Conservation (phyloP, 352 stramenopile genomes). For the Pelagophyceae sp. region DNA sequence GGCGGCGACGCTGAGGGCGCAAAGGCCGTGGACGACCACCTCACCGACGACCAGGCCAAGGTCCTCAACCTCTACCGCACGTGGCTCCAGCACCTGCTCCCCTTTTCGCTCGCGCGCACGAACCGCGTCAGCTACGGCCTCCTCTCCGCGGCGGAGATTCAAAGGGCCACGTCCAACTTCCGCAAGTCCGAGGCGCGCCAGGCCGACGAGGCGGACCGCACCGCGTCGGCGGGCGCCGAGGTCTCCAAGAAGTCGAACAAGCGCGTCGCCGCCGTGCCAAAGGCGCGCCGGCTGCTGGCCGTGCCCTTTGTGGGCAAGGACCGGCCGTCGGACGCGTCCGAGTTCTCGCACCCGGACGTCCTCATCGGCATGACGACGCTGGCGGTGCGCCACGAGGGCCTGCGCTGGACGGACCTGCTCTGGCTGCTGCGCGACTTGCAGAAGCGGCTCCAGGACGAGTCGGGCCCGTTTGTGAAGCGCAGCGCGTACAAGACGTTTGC, state of each 20-base stretch:
- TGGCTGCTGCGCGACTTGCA: conserved; percentile 23
- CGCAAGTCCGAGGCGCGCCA: not conserved
- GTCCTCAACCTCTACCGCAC: conserved; percentile 95
- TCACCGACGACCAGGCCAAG: conserved; percentile 6
- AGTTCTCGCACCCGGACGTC: conserved; percentile 33
- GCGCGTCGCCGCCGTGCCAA: conserved; percentile 32
- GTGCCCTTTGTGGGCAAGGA: conserved; percentile 32
- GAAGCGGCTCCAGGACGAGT: conserved; percentile 20
- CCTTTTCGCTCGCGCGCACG: conserved; percentile 97
- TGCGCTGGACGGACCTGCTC: conserved; percentile 20
- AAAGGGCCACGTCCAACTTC: not conserved
- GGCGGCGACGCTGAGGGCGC: not conserved
- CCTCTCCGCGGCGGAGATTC: conserved; percentile 42
- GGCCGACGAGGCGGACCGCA: not conserved
- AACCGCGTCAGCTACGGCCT: conserved; percentile 94
- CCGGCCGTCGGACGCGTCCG: conserved; percentile 17
- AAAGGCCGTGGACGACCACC: not conserved
- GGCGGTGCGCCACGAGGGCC: conserved; percentile 25
- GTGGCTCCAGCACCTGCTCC: conserved; percentile 91
- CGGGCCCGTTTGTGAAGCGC: conserved; percentile 56
- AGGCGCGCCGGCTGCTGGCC: conserved; percentile 39
- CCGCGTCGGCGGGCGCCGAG: conserved; percentile 4
- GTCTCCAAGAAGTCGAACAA: not conserved
- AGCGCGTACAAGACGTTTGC: conserved; percentile 33
- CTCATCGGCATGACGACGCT: conserved; percentile 25